Evolutionary conservation across 257 asterid species (phyloP).

Genomic region (Primulina tabacum): DNA sequence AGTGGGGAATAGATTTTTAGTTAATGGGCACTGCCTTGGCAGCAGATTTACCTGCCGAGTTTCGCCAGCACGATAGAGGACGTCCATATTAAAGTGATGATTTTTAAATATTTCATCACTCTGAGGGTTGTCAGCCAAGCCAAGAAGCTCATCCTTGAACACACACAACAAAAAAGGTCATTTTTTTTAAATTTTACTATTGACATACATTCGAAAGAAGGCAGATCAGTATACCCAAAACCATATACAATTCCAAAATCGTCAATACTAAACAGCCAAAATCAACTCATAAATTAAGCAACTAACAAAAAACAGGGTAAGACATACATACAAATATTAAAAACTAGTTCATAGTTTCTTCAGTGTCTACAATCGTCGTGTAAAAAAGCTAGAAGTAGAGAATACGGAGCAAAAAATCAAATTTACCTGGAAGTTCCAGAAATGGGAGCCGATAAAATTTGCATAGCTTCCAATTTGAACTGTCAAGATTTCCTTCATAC

Average conservation of each 20-base stretch:
- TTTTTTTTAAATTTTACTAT: too few relatives aligned
- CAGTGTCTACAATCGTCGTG: not conserved
- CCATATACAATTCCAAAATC: too few relatives aligned
- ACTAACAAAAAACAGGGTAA: not conserved
- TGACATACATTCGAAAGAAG: too few relatives aligned
- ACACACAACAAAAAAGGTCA: conserved; percentile 22
- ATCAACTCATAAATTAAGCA: too few relatives aligned
- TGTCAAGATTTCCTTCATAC: conserved; percentile 73
- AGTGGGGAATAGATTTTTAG: not conserved
- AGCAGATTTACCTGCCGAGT: conserved; percentile 61
- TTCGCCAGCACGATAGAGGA: conserved; percentile 82
- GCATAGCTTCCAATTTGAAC: conserved; percentile 77
- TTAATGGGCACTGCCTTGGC: not conserved
- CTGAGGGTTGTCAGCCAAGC: conserved; percentile 65
- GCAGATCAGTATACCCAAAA: too few relatives aligned
- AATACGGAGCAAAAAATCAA: not conserved
- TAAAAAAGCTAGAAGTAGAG: not conserved
- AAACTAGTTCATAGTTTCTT: not conserved
- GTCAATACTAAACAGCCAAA: too few relatives aligned
- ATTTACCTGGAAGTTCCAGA: conserved; percentile 93
- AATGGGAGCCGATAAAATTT: conserved; percentile 85
- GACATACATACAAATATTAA: not conserved
- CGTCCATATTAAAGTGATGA: conserved; percentile 70
- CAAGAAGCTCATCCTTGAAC: conserved; percentile 91
- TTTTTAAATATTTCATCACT: conserved; percentile 52